These are phyloP conservation scores for Malus sieversii DNA, from an alignment of 306 rosid species.

Conservation along the genomic window DNA sequence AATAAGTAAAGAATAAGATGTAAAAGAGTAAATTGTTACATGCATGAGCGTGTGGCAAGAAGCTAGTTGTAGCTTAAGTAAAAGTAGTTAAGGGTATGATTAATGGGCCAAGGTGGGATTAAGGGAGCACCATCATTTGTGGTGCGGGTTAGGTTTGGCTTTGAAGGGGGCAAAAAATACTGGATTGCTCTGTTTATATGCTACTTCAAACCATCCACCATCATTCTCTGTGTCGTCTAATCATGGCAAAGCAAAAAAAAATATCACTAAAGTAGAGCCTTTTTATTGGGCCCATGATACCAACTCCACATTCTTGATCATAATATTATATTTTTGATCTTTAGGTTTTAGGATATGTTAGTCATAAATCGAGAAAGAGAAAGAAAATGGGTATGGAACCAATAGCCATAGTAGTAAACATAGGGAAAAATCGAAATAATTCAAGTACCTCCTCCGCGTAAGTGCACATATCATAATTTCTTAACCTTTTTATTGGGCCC, in stretches of 20 bases:
- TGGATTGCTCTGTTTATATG: not conserved
- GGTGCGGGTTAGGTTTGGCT: not conserved
- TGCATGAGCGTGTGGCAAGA: too few species aligned
- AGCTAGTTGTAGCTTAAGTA: too few species aligned
- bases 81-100: not conserved
- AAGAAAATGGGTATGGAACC: too few species aligned
- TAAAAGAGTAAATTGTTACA: too few species aligned
- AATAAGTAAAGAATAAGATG: too few species aligned
- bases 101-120: not conserved
- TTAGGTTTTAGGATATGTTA: not conserved
- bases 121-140: not conserved
- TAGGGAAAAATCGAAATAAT: too few species aligned
- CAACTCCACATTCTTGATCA: not conserved
- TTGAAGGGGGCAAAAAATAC: not conserved
- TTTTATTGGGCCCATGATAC: not conserved
- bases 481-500: not conserved
- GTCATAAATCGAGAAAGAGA: too few species aligned
- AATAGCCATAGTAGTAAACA: too few species aligned
- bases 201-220: not conserved
- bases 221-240: not conserved
- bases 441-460: too few species aligned
- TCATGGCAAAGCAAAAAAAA: not conserved
- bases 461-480: too few species aligned
- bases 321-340: not conserved
- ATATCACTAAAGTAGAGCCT: not conserved